Base-by-base conservation (phyloP, 225 moss, liverwort and hornwort genomes). In the Sphagnum contortum region DNA sequence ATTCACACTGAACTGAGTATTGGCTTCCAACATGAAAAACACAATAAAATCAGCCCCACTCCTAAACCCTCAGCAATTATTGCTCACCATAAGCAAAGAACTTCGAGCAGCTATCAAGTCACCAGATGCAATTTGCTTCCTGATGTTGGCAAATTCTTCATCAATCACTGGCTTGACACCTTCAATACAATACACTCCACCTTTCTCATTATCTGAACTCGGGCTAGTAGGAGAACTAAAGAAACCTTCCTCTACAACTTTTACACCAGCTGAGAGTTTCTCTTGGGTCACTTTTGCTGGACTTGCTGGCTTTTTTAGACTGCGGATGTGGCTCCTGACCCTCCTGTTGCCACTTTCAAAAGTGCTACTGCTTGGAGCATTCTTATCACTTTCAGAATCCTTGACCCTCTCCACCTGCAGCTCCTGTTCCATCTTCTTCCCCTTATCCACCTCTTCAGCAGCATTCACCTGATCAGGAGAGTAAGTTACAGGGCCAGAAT, bases 321-420 rank as follows among this genome's bases (percentile, higher is more conserved):
- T 52, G 1, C 6, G 52, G 9, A 5, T 52, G 7, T 9, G 52
- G 52, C 9, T 52, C 7, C 52, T 52, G 52, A 9, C 52, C 6
- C 52, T 52, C 0, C 9, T 6, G 7, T 52, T 52, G 52, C 52
- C 52, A 52, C 9, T 2, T 52, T 52, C 7, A 9, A 9, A 52
- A 50, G 70, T 74, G 60, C 77, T 80, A 57, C 75, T 74, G 65
- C 81, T 85, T 62, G 78, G 76, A 47, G 76, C 78, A 29, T 78
- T 74, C 48, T 76, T 29, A 29, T 29, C 29, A 29, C 1, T 81
- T 29, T 66, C 73, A 48, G 80, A 84, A 45, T 78, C 77, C 63
- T 70, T 76, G 47, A 85, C 70, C 72, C 81, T 78, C 45, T 85
- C 85, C 69, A 81, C 76, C 85, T 73, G 72, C 14, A 81, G 71